A percentile compares a stretch with the other conserved stretches of the same genome.
phyloP scores from a whole-genome alignment of 2,329 filamentous ascomycete species.

The Penicillium nordicum region DNA sequence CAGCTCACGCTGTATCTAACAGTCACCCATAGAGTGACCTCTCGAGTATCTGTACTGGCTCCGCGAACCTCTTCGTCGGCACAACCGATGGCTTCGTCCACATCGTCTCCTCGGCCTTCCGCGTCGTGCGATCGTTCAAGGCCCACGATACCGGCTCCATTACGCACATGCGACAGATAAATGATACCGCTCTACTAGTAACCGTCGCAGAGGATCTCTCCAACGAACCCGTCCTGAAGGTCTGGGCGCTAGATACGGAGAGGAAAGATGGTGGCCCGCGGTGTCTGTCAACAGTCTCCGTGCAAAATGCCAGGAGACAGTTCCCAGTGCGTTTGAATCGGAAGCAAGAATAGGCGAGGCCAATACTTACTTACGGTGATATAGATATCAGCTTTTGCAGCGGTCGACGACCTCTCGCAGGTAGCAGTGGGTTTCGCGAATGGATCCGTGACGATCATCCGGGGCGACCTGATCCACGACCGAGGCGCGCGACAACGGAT shows the following conservation, averaged over 20 bases:
- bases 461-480: conserved; percentile 92
- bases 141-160: conserved; percentile 74
- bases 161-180: conserved; percentile 88
- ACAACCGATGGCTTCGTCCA: conserved; percentile 81
- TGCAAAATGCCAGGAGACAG: conserved; percentile 86
- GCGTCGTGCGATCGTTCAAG: conserved; percentile 78
- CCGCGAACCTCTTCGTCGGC: conserved; percentile 85
- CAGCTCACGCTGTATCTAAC: conserved; percentile 1
- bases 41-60: conserved; percentile 78
- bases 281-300: conserved; percentile 78
- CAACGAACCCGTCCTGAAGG: conserved; percentile 83
- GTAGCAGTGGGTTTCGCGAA: conserved; percentile 95
- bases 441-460: conserved; percentile 86
- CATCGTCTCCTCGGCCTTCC: conserved; percentile 84
- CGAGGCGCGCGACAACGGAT: conserved; percentile 90
- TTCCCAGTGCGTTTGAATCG: conserved; percentile 66
- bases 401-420: conserved; percentile 83
- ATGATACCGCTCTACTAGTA: conserved; percentile 79
- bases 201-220: conserved; percentile 80
- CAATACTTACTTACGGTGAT: conserved; percentile 1
- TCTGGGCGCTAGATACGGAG: conserved; percentile 95
- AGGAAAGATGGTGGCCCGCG: conserved; percentile 90
- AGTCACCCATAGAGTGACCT: conserved; percentile 59
- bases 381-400: conserved; percentile 75
- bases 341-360: no score